A percentile compares a stretch with the other conserved stretches of the same genome.
Evolutionary conservation across 208 protist genomes (phyloP).

Genomic region (Zelonia costaricensis): DNA sequence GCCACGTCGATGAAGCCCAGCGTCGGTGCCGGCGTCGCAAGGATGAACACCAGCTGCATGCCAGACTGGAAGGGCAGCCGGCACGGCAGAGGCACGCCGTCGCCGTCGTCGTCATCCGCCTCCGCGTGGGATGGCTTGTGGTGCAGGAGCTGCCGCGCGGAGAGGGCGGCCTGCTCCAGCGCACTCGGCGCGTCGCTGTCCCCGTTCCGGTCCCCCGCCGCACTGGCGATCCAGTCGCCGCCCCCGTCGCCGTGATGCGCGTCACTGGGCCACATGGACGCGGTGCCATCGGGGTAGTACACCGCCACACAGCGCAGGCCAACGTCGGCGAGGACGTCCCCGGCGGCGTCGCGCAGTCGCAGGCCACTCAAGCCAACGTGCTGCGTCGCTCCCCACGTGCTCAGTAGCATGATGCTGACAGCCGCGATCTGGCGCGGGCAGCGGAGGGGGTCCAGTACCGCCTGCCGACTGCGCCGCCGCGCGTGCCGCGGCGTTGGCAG

Average conservation of each 20-base stretch:
- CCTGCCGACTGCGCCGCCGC: not conserved
- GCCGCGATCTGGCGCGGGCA: constrained; percentile 45
- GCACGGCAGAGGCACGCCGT: not conserved
- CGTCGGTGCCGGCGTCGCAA: constrained; percentile 36
- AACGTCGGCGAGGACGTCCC: constrained; percentile 30
- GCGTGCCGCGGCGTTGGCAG: too few species aligned
- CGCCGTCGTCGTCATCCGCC: not conserved
- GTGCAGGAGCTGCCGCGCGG: too few species aligned
- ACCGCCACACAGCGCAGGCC: constrained; percentile 30
- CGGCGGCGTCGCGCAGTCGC: constrained; percentile 55
- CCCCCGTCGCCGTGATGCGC: not conserved
- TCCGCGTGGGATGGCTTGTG: not conserved
- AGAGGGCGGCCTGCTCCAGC: too few species aligned
- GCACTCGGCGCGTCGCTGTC: too few species aligned
- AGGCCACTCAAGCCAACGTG: constrained; percentile 57
- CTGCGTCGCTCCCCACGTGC: constrained; percentile 69
- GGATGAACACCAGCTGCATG: constrained; percentile 62
- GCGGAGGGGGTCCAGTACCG: constrained; percentile 10
- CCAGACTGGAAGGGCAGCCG: constrained; percentile 49
- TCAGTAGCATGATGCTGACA: constrained; percentile 54
- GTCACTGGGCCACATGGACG: not conserved
- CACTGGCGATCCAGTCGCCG: not conserved
- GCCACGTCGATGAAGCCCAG: constrained; percentile 72
- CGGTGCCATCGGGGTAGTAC: constrained; percentile 43
- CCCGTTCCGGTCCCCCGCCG: too few species aligned